These are phyloP conservation scores for Coffea eugenioides DNA, from an alignment of 257 asterid species.

Conservation along the genomic window DNA sequence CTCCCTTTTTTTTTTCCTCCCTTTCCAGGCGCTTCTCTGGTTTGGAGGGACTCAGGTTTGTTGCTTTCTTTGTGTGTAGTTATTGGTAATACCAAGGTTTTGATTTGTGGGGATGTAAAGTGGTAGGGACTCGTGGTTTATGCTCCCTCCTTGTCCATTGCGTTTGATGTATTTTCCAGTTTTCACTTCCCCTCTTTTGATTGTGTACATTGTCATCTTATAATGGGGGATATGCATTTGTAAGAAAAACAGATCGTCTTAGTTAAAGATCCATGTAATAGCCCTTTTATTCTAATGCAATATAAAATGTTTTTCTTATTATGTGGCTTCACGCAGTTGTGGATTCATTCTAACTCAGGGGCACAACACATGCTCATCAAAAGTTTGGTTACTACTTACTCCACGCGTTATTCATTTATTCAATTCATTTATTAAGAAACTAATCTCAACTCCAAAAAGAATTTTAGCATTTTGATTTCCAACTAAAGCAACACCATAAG, in stretches of 20 bases:
- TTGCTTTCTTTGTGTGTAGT: conserved; percentile 13
- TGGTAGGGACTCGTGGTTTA: background rate
- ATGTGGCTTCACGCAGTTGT: background rate
- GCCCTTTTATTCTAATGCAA: background rate
- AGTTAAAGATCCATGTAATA: conserved; percentile 15
- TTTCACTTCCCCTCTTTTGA: conserved; percentile 16
- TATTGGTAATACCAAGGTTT: conserved; percentile 23
- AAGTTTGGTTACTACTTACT: no score
- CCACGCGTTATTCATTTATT: no score
- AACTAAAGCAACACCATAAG: no score
- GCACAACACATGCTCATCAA: no score
- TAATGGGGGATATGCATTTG: conserved; percentile 19
- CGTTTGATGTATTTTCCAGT: conserved; percentile 4
- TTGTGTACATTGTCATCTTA: conserved; percentile 20
- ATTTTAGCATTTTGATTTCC: no score
- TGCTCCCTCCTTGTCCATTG: conserved; percentile 7
- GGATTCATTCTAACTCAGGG: background rate
- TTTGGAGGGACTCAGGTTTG: conserved; percentile 6
- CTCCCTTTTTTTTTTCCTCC: background rate
- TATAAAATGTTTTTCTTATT: background rate
- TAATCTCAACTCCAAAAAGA: no score
- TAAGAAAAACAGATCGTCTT: conserved; percentile 15
- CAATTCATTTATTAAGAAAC: no score
- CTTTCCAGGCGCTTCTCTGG: background rate
- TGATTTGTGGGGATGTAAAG: conserved; percentile 32